A percentile compares a stretch with the other conserved stretches of the same genome.
Conservation (phyloP, 768 basidiomycete genomes). For the Heimioporus sp. region DNA sequence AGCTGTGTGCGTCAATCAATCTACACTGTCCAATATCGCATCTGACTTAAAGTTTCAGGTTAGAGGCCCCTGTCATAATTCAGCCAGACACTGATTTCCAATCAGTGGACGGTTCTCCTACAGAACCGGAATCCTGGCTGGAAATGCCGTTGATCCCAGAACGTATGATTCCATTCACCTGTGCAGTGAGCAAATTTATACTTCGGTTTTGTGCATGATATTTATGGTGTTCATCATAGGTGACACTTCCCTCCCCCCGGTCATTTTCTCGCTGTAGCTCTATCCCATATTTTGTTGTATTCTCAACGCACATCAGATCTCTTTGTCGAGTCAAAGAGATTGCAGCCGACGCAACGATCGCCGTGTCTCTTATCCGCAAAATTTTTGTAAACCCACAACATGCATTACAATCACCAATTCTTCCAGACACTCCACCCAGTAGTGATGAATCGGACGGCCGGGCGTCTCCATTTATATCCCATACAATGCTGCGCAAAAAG, state of each 20-base stretch:
- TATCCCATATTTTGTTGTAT: constrained; percentile 74
- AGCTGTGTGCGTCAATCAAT: constrained; percentile 45
- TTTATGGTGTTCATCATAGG: constrained; percentile 27
- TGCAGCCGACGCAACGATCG: constrained; percentile 66
- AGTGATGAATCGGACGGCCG: constrained; percentile 43
- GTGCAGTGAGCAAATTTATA: constrained; percentile 51
- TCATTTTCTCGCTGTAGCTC: constrained; percentile 59
- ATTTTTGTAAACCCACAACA: constrained; percentile 48
- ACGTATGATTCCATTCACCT: constrained; percentile 59
- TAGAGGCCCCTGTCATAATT: constrained; percentile 64
- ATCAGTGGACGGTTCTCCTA: constrained; percentile 46
- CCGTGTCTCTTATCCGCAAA: constrained; percentile 63
- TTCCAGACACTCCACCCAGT: constrained; percentile 46
- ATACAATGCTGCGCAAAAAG: constrained; percentile 30
- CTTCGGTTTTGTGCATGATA: neutral
- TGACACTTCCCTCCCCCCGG: constrained; percentile 61
- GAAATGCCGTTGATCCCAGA: constrained; percentile 67
- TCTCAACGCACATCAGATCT: constrained; percentile 61
- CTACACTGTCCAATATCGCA: neutral
- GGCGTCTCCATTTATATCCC: constrained; percentile 5
- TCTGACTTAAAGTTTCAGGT: constrained; percentile 32
- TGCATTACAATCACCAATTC: constrained; percentile 40
- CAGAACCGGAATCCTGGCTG: constrained; percentile 55
- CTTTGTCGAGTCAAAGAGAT: constrained; percentile 58
- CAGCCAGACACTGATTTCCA: constrained; percentile 61